phyloP scores from a whole-genome alignment of 140 eudicot genomes.

The Anethum foeniculum region DNA sequence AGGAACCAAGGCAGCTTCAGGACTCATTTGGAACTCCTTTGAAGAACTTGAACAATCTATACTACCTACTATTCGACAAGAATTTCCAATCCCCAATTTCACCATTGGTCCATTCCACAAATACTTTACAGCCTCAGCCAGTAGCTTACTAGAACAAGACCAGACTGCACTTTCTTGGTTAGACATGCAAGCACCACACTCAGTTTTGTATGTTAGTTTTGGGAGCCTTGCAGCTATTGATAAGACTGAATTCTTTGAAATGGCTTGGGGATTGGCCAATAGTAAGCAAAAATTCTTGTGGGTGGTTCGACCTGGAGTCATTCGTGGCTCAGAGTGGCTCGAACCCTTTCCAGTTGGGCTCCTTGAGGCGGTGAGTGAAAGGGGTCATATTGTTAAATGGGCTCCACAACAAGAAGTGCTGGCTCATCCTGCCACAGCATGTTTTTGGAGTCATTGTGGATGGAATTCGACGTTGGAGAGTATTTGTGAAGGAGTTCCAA shows the following conservation, averaged over 20 bases:
- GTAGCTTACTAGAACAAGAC: constrained; percentile 46
- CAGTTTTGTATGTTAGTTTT: constrained; percentile 58
- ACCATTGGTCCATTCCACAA: constrained; percentile 13
- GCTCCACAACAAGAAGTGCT: constrained; percentile 2
- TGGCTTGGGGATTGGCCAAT: constrained; percentile 49
- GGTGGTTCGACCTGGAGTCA: constrained; percentile 1
- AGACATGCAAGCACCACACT: constrained; percentile 38
- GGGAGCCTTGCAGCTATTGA: constrained; percentile 47
- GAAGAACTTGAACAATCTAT: constrained; percentile 1
- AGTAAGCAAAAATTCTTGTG: constrained; percentile 27
- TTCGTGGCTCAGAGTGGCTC: background rate
- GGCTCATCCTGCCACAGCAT: background rate
- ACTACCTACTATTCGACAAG: background rate
- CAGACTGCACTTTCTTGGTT: constrained; percentile 52
- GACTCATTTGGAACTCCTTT: background rate
- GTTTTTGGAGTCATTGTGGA: background rate
- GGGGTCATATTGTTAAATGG: background rate
- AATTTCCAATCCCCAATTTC: constrained; percentile 24
- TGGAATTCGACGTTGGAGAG: constrained; percentile 1
- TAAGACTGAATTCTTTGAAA: constrained; percentile 30
- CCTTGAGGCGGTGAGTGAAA: background rate
- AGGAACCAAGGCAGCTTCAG: background rate
- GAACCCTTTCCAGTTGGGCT: background rate
- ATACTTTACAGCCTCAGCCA: constrained; percentile 33
- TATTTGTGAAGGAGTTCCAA: background rate